phyloP scores from a whole-genome alignment of 495 filamentous ascomycete genomes.

The Penicillium subrubescens region DNA sequence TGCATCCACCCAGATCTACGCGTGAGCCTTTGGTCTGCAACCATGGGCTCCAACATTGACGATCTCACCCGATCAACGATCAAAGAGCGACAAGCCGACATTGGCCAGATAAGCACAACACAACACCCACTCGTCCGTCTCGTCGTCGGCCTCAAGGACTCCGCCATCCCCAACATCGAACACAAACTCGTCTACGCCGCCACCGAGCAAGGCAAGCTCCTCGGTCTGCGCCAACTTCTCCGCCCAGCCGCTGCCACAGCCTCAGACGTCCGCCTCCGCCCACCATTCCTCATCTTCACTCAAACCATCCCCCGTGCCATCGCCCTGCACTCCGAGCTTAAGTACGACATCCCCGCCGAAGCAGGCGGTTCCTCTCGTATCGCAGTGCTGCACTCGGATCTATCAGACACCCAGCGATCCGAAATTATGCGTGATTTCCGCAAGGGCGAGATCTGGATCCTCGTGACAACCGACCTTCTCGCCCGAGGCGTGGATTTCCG shows the following conservation, averaged over 20 bases:
- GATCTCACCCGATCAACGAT: slow-evolving; percentile 67
- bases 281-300: slow-evolving; percentile 91
- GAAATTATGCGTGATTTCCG: slow-evolving; percentile 87
- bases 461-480: slow-evolving; percentile 92
- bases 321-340: slow-evolving; percentile 84
- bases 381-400: slow-evolving; percentile 85
- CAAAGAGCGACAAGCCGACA: slow-evolving; percentile 45
- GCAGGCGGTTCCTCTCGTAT: slow-evolving; percentile 85
- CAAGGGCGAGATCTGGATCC: slow-evolving; percentile 90
- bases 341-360: slow-evolving; percentile 88
- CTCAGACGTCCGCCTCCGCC: slow-evolving; percentile 65
- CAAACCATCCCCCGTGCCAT: slow-evolving; percentile 90
- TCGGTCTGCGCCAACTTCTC: slow-evolving; percentile 90
- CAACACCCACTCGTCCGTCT: slow-evolving; percentile 69
- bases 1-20: slow-evolving; percentile 67
- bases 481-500: slow-evolving; percentile 90
- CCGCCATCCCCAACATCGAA: slow-evolving; percentile 84
- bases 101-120: slow-evolving; percentile 21
- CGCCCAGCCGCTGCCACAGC: slow-evolving; percentile 66
- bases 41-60: slow-evolving; percentile 93
- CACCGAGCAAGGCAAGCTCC: slow-evolving; percentile 89
- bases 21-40: slow-evolving; percentile 89
- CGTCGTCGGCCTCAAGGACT: slow-evolving; percentile 93
- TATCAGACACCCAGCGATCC: slow-evolving; percentile 73
- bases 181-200: slow-evolving; percentile 90